Conservation (phyloP, 2,329 filamentous ascomycete species). For the Fonsecaea nubica region DNA sequence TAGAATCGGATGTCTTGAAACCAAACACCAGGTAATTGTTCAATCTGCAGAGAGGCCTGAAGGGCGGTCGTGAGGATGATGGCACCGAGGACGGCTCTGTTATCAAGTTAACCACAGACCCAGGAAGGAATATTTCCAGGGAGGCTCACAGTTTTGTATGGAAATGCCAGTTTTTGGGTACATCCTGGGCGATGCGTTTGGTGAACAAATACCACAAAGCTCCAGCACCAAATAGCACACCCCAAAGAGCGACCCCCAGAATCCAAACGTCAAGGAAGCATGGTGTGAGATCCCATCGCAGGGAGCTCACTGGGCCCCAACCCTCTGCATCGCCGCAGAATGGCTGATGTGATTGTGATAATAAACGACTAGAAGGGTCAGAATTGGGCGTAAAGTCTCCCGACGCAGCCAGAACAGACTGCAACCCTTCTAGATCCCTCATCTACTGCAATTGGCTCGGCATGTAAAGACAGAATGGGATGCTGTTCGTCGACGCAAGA, state of each 20-base stretch:
- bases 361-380: conserved; percentile 1
- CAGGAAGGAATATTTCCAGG: neutral
- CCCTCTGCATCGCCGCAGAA: conserved; percentile 89
- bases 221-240: conserved; percentile 75
- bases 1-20: conserved; percentile 84
- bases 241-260: conserved; percentile 76
- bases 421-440: conserved; percentile 30
- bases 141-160: conserved; percentile 80
- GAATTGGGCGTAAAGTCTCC: conserved; percentile 19
- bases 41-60: conserved; percentile 78
- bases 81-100: conserved; percentile 67
- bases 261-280: conserved; percentile 97
- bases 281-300: conserved; percentile 92
- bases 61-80: conserved; percentile 72
- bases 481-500: neutral
- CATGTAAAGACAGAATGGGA: conserved; percentile 21
- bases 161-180: conserved; percentile 88
- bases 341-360: conserved; percentile 59
- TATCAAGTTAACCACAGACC: conserved; percentile 19
- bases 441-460: conserved; percentile 25
- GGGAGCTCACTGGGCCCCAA: conserved; percentile 90
- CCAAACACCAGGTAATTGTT: conserved; percentile 73
- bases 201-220: conserved; percentile 81
- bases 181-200: conserved; percentile 69
- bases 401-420: conserved; percentile 35